Evolutionary conservation across 768 basidiomycete species (phyloP).

Genomic region (Lanmaoa rubissima): DNA sequence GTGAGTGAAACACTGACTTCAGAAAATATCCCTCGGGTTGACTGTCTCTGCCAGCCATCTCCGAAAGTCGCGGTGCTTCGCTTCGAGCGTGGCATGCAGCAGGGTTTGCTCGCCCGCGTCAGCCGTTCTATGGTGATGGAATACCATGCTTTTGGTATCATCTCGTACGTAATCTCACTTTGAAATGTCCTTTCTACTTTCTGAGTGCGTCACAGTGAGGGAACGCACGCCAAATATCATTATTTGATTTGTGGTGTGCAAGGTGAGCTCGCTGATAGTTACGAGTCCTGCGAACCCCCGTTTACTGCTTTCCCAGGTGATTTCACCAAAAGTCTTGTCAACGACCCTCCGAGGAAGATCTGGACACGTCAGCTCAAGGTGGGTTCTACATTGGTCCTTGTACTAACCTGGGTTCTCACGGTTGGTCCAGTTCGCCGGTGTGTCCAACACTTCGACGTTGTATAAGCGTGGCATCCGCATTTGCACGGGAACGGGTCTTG

Average conservation of each 20-base stretch:
- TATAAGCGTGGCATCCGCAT: conserved; percentile 79
- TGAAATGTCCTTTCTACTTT: conserved; percentile 1
- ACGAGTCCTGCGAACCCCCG: not conserved
- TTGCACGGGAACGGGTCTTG: conserved; percentile 81
- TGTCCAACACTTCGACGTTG: conserved; percentile 77
- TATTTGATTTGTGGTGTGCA: conserved; percentile 83
- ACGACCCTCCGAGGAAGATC: conserved; percentile 62
- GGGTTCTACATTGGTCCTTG: conserved; percentile 4
- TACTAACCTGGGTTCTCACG: conserved; percentile 2
- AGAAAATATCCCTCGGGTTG: not conserved
- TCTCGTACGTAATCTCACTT: conserved; percentile 50
- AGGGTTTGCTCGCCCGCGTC: conserved; percentile 72
- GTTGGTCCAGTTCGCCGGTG: conserved; percentile 62
- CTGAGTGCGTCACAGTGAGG: conserved; percentile 48
- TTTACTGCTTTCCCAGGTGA: conserved; percentile 44
- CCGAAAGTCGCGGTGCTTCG: conserved; percentile 76
- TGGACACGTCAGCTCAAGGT: conserved; percentile 85
- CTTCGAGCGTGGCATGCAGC: conserved; percentile 82
- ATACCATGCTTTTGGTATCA: conserved; percentile 79
- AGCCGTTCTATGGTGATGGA: conserved; percentile 74
- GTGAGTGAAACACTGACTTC: conserved; percentile 39
- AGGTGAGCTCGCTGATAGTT: conserved; percentile 32
- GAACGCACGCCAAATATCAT: conserved; percentile 69
- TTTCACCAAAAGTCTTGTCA: conserved; percentile 71
- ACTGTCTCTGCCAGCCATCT: conserved; percentile 53